Evolutionary conservation across 345 rosid species (phyloP), one percentile per base, ranked within the genome.

Genomic region (Heritiera littoralis): DNA sequence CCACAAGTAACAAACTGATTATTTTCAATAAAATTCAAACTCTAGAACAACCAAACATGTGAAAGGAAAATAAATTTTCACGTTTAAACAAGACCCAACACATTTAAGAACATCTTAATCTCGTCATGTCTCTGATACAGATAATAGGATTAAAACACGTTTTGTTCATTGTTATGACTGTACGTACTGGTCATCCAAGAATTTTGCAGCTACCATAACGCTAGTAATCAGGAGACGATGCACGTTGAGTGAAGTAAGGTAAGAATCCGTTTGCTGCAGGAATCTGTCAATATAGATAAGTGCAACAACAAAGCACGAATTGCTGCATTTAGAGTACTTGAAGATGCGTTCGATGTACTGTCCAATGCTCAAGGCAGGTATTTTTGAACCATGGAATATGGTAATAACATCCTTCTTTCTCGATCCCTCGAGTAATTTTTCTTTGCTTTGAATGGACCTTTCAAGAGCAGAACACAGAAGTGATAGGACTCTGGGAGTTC

Each of bases 161-260:
- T 40, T 1, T 35, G 18, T 18, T 18, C 14, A 3, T 14, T 41
- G 40, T 28, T 13, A 30, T 6, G 6, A 54, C 61, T 54, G 12
- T 23, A 81, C 84, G 85, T 66, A 87, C 89, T 77, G 73, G 60
- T 85, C 82, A 12, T 87, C 86, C 83, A 83, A 66, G 75, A 87
- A 81, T 77, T 87, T 87, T 69, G 85, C 83, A 35, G 89, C 86
- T 4, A 85, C 61, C 80, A 87, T 72, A 8, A 85, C 60, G 83
- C 85, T 83, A 0, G 89, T 83, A 56, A 87, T 83, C 65, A 87
- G 80, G 67, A 87, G 87, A 20, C 89, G 87, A 73, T 87, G 89
- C 38, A 80, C 73, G 58, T 85, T 87, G 80, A 85, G 84, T 43
- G 82, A 83, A 40, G 89, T 84, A 14, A 87, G 86, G 76, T 14